These are phyloP conservation scores for Rhazya stricta DNA, from an alignment of 257 asterid species.

Conservation along the genomic window DNA sequence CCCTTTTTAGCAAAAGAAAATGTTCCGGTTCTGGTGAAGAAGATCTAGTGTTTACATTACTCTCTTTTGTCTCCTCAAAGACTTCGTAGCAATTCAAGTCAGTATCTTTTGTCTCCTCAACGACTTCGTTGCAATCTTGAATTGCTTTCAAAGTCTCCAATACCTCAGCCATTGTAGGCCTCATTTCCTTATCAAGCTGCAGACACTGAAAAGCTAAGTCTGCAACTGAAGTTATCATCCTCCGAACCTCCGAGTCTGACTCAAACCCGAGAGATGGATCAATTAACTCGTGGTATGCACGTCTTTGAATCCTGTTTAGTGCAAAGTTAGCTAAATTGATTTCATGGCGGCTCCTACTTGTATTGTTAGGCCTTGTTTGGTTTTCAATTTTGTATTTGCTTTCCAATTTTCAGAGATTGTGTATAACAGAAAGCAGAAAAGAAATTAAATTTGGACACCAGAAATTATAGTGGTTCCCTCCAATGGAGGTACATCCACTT, in stretches of 20 bases:
- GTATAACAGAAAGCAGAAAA: too few relatives aligned
- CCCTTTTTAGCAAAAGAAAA: too few relatives aligned
- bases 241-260: constrained; percentile 39
- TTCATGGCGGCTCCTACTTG: constrained; percentile 57
- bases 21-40: too few relatives aligned
- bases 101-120: constrained; percentile 20
- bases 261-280: constrained; percentile 51
- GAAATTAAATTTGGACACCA: too few relatives aligned
- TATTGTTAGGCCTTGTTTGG: too few relatives aligned
- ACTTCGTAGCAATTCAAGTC: too few relatives aligned
- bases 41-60: too few relatives aligned
- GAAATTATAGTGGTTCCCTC: too few relatives aligned
- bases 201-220: constrained; percentile 70
- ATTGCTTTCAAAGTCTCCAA: constrained; percentile 33
- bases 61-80: too few relatives aligned
- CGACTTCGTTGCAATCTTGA: constrained; percentile 22
- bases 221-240: constrained; percentile 69
- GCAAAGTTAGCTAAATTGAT: constrained; percentile 70
- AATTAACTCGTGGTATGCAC: constrained; percentile 61
- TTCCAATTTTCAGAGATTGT: too few relatives aligned
- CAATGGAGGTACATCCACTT: too few relatives aligned
- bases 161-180: constrained; percentile 77
- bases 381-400: too few relatives aligned
- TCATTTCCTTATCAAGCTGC: constrained; percentile 61
- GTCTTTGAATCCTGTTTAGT: constrained; percentile 43